Percentiles rank a stretch among this genome's conserved stretches.
These are phyloP conservation scores for rapeseed (Brassica napus) DNA, from an alignment of 345 rosid genomes.

Conservation along the genomic window Da-Ae NC_063435.1:3255001-3255500, in stretches of 20 bases:
- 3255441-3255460: conserved; percentile 37
- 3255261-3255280: conserved; percentile 38
- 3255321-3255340: conserved; percentile 34
- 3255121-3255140: conserved; percentile 11
- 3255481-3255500: conserved; percentile 13
- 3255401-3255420: conserved; percentile 35
- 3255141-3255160: not conserved
- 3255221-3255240: conserved; percentile 38
- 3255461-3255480: conserved; percentile 17
- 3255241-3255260: conserved; percentile 45
- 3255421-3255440: conserved; percentile 25
- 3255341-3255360: conserved; percentile 36
- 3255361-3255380: conserved; percentile 32
- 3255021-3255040: not conserved
- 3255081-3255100: conserved; percentile 1
- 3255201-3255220: conserved; percentile 29
- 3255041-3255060: not conserved
- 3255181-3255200: conserved; percentile 18
- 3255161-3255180: not conserved
- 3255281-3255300: conserved; percentile 41
- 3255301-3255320: conserved; percentile 42
- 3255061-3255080: not conserved
- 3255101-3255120: conserved; percentile 17
- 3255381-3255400: conserved; percentile 28
- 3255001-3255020: not conserved